Percentiles rank a stretch among this genome's conserved stretches.
phyloP scores from a whole-genome alignment of 2,329 filamentous ascomycete genomes.

The Botryotinia globosa region DNA sequence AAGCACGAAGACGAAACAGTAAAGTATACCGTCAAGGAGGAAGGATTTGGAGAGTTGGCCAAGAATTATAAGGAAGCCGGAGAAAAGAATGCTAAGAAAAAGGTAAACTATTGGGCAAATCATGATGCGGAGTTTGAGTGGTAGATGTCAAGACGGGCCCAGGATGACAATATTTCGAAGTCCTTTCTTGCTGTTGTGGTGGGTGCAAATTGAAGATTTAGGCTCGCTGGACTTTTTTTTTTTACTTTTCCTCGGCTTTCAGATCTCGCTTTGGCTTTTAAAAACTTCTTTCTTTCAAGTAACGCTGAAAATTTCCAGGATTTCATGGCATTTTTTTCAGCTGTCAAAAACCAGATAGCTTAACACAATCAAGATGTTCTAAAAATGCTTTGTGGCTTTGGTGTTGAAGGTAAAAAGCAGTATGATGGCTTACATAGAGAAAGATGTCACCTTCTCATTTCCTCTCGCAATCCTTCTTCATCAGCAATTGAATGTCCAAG shows the following conservation, averaged over 20 bases:
- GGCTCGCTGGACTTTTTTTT: background rate
- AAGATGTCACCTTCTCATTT: background rate
- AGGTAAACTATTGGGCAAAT: conserved; percentile 11
- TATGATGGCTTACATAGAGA: background rate
- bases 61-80: background rate
- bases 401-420: too few relatives aligned
- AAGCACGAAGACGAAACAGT: conserved; percentile 39
- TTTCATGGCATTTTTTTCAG: background rate
- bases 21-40: conserved; percentile 35
- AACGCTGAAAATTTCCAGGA: background rate
- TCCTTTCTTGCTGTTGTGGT: background rate
- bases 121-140: conserved; percentile 6
- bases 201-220: background rate
- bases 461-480: background rate
- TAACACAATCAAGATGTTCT: background rate
- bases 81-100: conserved; percentile 3
- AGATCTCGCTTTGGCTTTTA: background rate
- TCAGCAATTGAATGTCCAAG: background rate
- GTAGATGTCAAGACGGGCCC: background rate
- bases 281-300: background rate
- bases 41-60: conserved; percentile 8
- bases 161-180: too few relatives aligned
- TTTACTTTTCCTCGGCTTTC: background rate
- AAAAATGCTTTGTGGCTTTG: background rate
- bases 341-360: background rate